Evolutionary conservation across 2,329 filamentous ascomycete species (phyloP).

Genomic region (Thielaviopsis cerberus): DNA sequence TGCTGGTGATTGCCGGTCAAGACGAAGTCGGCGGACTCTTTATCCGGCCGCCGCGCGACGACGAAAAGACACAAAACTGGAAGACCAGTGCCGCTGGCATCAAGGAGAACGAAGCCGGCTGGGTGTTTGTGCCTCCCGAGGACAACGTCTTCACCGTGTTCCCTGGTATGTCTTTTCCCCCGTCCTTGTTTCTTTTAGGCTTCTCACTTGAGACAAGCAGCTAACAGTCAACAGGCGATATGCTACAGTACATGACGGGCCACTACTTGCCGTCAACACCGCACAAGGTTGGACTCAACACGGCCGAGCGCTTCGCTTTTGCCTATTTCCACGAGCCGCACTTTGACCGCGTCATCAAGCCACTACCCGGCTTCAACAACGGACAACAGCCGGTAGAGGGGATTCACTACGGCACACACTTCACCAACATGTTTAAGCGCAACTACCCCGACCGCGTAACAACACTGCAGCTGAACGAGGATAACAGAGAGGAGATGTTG

Average conservation of each 20-base stretch:
- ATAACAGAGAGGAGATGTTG: conserved; percentile 18
- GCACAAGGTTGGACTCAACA: conserved; percentile 33
- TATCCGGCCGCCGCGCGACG: conserved; percentile 24
- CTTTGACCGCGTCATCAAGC: conserved; percentile 26
- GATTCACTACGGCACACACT: conserved; percentile 33
- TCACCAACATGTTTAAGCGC: conserved; percentile 32
- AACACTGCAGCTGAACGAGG: conserved; percentile 21
- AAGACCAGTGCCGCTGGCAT: conserved; percentile 25
- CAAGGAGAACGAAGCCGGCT: conserved; percentile 26
- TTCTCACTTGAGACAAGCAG: background rate
- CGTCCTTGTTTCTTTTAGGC: no score
- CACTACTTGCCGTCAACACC: conserved; percentile 27
- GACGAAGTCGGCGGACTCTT: conserved; percentile 33
- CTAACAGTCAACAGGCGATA: conserved; percentile 22
- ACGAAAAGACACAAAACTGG: conserved; percentile 28
- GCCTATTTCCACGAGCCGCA: conserved; percentile 34
- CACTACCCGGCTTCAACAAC: conserved; percentile 22
- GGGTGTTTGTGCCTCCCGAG: conserved; percentile 29
- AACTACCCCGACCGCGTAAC: conserved; percentile 30
- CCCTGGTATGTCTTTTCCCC: conserved; percentile 20
- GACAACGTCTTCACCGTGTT: conserved; percentile 30
- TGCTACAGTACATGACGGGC: conserved; percentile 33
- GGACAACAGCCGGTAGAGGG: conserved; percentile 19
- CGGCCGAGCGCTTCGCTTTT: conserved; percentile 27
- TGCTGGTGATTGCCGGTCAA: conserved; percentile 31